These are phyloP conservation scores for Abrus pulchellus DNA, from an alignment of 306 rosid genomes.

Conservation along the genomic window DNA sequence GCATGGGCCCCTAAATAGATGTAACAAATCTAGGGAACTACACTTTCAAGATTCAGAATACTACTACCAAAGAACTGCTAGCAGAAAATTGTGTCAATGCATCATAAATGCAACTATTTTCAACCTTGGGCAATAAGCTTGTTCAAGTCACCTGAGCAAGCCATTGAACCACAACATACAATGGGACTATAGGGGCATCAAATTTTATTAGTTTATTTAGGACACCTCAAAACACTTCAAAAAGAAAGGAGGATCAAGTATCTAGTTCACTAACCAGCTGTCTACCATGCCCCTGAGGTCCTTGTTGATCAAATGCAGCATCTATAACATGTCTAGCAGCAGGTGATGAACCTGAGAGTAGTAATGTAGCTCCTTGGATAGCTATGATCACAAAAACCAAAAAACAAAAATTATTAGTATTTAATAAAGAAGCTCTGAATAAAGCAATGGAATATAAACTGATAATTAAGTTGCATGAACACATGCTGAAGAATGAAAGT, in stretches of 20 bases:
- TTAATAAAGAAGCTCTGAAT: constrained; percentile 13
- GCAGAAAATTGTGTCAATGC: constrained; percentile 15
- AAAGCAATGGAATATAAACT: constrained; percentile 21
- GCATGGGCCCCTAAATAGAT: constrained; percentile 1
- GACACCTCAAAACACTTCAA: constrained; percentile 12
- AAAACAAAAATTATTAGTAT: constrained; percentile 20
- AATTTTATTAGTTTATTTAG: not conserved
- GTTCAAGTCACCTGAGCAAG: not conserved
- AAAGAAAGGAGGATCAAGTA: constrained; percentile 2
- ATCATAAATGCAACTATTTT: constrained; percentile 7
- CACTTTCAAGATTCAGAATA: not conserved
- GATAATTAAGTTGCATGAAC: not conserved
- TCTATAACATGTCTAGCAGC: constrained; percentile 75
- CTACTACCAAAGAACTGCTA: constrained; percentile 4
- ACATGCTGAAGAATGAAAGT: constrained; percentile 5
- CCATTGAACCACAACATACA: not conserved
- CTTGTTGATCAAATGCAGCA: constrained; percentile 83
- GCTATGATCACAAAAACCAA: constrained; percentile 58
- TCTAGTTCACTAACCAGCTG: constrained; percentile 72
- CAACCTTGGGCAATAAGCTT: constrained; percentile 1
- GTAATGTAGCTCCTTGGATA: constrained; percentile 69
- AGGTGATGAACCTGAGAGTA: constrained; percentile 71
- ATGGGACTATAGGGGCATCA: not conserved
- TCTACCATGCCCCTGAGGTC: constrained; percentile 80
- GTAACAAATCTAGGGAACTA: not conserved